Percentiles rank a stretch among this genome's conserved stretches.
These are phyloP conservation scores for Aspergillus pseudoviridinutans DNA, from an alignment of 2,329 filamentous ascomycete species.

Conservation along the genomic window DNA sequence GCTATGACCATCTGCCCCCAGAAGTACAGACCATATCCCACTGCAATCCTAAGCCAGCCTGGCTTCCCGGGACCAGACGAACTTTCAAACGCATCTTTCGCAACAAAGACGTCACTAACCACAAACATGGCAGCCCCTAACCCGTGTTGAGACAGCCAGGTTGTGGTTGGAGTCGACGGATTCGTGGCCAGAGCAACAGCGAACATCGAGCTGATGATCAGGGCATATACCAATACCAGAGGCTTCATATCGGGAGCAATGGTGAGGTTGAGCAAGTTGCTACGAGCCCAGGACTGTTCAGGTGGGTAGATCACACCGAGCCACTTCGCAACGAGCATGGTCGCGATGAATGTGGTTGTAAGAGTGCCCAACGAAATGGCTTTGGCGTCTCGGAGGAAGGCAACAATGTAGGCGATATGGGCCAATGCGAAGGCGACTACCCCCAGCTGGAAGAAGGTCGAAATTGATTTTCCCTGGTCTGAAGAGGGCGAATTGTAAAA, in stretches of 20 bases:
- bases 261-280: constrained; percentile 21
- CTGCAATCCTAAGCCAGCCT: constrained; percentile 12
- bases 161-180: neutral
- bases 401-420: constrained; percentile 26
- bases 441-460: constrained; percentile 25
- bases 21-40: constrained; percentile 25
- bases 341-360: constrained; percentile 13
- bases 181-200: constrained; percentile 21
- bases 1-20: constrained; percentile 28
- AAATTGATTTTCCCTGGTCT: constrained; percentile 7
- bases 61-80: constrained; percentile 4
- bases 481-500: constrained; percentile 12
- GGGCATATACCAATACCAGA: constrained; percentile 21
- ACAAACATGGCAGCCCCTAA: constrained; percentile 30
- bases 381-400: constrained; percentile 19
- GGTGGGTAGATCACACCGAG: constrained; percentile 25
- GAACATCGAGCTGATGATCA: constrained; percentile 26
- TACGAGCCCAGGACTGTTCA: constrained; percentile 2
- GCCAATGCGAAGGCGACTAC: constrained; percentile 26
- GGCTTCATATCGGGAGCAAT: constrained; percentile 23
- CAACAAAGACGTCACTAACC: constrained; percentile 28
- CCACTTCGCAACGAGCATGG: constrained; percentile 19
- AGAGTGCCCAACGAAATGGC: constrained; percentile 11
- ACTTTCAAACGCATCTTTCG: constrained; percentile 26
- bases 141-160: constrained; percentile 17